A percentile compares a stretch with the other conserved stretches of the same genome.
These are phyloP conservation scores for Tinospora cordifolia DNA, from an alignment of 164 flowering plant species.

Conservation along the genomic window DNA sequence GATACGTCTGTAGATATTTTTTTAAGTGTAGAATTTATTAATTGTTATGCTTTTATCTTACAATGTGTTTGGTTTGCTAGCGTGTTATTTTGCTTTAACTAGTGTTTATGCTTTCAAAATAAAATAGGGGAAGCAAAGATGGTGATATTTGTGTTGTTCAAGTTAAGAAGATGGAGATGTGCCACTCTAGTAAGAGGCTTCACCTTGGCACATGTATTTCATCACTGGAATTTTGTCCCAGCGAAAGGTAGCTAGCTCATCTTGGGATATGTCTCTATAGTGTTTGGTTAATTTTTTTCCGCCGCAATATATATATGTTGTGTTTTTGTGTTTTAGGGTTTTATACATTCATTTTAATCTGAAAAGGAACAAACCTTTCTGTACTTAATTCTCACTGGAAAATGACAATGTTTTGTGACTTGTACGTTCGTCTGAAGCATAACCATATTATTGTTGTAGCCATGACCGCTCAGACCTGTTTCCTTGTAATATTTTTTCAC, in stretches of 20 bases:
- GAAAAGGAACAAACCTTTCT: no score
- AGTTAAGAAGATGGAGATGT: conserved; percentile 73
- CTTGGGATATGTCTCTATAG: background rate
- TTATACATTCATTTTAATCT: no score
- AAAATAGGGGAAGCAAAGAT: conserved; percentile 82
- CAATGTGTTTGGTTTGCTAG: background rate
- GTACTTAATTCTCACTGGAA: no score
- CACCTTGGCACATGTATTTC: conserved; percentile 66
- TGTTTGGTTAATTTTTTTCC: background rate
- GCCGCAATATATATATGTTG: background rate
- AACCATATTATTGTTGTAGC: no score
- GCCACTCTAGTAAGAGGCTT: conserved; percentile 77
- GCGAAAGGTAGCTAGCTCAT: conserved; percentile 60
- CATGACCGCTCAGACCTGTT: background rate
- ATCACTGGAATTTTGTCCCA: conserved; percentile 78
- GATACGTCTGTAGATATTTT: background rate
- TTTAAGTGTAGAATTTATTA: background rate
- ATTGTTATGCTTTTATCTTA: background rate
- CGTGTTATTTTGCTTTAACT: conserved; percentile 8
- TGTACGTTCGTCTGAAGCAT: no score
- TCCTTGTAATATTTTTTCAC: conserved; percentile 15
- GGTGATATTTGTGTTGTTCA: conserved; percentile 84
- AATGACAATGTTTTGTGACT: no score
- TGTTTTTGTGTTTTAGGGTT: no score
- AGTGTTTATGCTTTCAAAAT: background rate